Conservation (phyloP, 495 filamentous ascomycete species). For the Neurospora africana region DNA sequence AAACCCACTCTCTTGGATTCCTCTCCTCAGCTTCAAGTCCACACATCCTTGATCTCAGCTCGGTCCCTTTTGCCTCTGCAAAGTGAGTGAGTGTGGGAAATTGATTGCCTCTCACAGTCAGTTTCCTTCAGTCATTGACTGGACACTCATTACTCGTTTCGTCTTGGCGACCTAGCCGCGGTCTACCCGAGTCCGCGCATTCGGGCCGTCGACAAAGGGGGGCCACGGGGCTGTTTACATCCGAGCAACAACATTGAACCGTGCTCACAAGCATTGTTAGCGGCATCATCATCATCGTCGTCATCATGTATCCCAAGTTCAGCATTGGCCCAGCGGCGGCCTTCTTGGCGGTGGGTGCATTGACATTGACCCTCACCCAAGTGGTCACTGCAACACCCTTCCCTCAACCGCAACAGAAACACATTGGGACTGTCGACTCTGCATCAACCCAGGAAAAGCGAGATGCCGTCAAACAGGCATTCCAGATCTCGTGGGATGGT, state of each 20-base stretch:
- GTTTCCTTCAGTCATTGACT: background rate
- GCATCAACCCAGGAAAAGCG: conserved; percentile 31
- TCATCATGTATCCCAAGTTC: background rate
- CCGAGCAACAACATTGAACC: background rate
- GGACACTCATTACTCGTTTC: background rate
- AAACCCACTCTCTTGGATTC: background rate
- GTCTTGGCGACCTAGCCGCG: background rate
- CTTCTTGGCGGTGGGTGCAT: background rate
- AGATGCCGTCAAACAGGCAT: conserved; percentile 63
- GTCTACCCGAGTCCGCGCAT: background rate
- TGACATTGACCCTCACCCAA: background rate
- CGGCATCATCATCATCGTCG: background rate
- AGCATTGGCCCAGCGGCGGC: background rate
- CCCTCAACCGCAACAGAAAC: background rate
- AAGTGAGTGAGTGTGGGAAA: background rate
- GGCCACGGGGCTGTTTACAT: background rate
- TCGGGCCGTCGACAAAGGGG: background rate
- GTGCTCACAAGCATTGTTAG: background rate
- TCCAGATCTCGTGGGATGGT: conserved; percentile 68
- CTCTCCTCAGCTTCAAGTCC: background rate
- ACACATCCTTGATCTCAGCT: background rate
- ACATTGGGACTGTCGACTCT: background rate
- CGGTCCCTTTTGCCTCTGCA: background rate
- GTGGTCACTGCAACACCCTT: conserved; percentile 1
- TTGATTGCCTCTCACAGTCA: background rate